phyloP scores from a whole-genome alignment of 176 grass and related monocot species.

The Areca catechu region DNA sequence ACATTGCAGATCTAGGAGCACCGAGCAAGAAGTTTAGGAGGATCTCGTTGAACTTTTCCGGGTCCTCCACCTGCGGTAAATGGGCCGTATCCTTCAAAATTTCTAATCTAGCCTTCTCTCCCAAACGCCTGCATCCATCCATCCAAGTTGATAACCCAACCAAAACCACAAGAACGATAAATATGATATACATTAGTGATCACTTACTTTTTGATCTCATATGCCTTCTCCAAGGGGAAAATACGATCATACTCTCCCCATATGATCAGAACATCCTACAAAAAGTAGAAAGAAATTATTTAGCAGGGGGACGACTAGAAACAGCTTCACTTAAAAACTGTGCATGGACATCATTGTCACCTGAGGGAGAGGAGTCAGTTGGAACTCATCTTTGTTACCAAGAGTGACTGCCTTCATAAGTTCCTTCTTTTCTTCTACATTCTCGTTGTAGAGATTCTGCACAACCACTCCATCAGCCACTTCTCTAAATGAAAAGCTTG shows the following conservation, averaged over 20 bases:
- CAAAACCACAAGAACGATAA: not conserved
- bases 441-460: slow-evolving; percentile 56
- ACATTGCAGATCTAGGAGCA: not conserved
- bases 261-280: slow-evolving; percentile 67
- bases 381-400: slow-evolving; percentile 51
- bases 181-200: not conserved
- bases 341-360: slow-evolving; percentile 8
- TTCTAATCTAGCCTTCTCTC: slow-evolving; percentile 52
- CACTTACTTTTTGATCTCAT: slow-evolving; percentile 44
- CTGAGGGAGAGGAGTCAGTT: slow-evolving; percentile 68
- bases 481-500: too few species aligned
- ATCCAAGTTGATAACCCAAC: not conserved
- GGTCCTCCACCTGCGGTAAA: slow-evolving; percentile 60
- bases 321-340: not conserved
- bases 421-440: slow-evolving; percentile 61
- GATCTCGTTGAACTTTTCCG: slow-evolving; percentile 49
- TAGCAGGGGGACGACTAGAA: not conserved
- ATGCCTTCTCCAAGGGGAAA: slow-evolving; percentile 62
- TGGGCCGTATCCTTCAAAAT: slow-evolving; percentile 58
- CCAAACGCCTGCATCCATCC: slow-evolving; percentile 47
- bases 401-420: slow-evolving; percentile 54
- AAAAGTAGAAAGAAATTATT: not conserved
- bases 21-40: slow-evolving; percentile 54
- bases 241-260: slow-evolving; percentile 90
- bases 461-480: not conserved